Evolutionary conservation across 139 green algal genomes (phyloP).

Genomic region (Micractinium sp.): DNA sequence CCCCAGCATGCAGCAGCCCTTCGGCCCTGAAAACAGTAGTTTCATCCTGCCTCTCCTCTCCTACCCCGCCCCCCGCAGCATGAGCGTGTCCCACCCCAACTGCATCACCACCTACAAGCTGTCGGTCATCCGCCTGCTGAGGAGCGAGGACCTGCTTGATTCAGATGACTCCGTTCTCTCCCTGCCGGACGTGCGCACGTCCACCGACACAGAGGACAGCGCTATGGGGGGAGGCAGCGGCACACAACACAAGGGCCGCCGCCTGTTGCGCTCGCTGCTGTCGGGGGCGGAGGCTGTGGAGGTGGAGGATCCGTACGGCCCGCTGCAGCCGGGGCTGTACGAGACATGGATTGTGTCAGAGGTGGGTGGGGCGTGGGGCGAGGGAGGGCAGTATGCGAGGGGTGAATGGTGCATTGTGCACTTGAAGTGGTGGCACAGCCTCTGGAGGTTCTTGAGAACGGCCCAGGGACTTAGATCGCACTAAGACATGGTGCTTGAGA

Average conservation of each 20-base stretch:
- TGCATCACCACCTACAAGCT: constrained; percentile 39
- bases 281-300: neutral
- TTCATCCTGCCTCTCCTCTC: no score
- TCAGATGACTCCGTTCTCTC: neutral
- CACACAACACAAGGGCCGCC: neutral
- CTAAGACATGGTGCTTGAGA: no score
- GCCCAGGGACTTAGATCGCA: no score
- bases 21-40: no score
- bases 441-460: no score
- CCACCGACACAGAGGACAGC: neutral
- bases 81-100: constrained; percentile 40
- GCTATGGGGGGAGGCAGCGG: no score
- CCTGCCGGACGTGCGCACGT: neutral
- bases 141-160: neutral
- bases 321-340: constrained; percentile 21
- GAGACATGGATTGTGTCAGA: constrained; percentile 36
- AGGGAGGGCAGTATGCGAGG: no score
- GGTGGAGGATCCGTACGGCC: neutral
- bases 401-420: no score
- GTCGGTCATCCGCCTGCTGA: constrained; percentile 19
- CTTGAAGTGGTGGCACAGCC: neutral
- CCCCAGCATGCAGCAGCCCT: no score
- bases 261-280: neutral
- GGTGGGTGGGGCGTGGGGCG: neutral
- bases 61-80: neutral